Evolutionary conservation across 305 asterid genomes (phyloP), one percentile per base, ranked within the genome.

Genomic region (Fraxinus angustifolia): DNA sequence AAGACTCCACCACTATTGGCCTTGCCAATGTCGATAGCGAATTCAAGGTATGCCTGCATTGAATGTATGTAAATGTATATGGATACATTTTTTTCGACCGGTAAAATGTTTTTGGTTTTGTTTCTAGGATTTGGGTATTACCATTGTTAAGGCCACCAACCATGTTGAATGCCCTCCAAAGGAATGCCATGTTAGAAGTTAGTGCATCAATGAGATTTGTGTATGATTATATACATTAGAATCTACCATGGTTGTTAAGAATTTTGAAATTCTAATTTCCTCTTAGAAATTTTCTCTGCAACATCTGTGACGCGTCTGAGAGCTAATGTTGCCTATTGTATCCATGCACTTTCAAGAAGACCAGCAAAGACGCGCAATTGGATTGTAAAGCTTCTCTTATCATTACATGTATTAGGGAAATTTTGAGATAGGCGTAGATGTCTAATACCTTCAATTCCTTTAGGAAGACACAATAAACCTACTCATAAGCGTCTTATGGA

Each of bases 311-410:
- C 93, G 35, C 85, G 94, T 16, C 97, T 98, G 6, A 80, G 99
- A 87, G 94, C 99, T 70, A 98, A 95, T 86, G 92, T 95, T 79
- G 95, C 93, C 81, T 95, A 95, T 81, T 95, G 99, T 90, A 92
- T 95, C 81, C 92, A 93, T 79, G 97, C 97, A 26, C 93, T 93
- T 79, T 87, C 95, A 6, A 93, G 88, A 86, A 90, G 99, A 90
- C 85, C 92, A 88, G 82, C 90, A 14, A 93, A 92, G 84, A 95
- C 98, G 35, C 87, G 88, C 75, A 91, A 87, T 50, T 95, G 98
- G 98, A 92, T 91, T 80, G 99, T 95, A 90, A 79, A 71, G 81
- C 67, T 67, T 82, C 77, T 33, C 11, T 19, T 4, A 62, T 84
- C 21, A 0, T 72, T 83, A 35, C 33, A 48, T 3, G 1, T 34